Evolutionary conservation across 768 basidiomycete species (phyloP).

Genomic region (Trametes gibbosa): DNA sequence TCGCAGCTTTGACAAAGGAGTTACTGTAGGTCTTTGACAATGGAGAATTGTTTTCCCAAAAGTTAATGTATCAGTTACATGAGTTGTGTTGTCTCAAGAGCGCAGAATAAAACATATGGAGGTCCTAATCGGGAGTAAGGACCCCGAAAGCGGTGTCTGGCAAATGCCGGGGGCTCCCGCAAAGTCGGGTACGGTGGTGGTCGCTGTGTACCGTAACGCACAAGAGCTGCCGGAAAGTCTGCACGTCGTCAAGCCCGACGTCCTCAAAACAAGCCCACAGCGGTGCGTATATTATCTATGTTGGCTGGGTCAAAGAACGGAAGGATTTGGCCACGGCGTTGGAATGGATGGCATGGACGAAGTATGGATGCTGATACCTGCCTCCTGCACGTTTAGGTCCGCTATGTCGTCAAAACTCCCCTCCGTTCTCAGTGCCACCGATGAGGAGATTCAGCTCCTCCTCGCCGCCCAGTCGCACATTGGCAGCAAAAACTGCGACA

Average conservation of each 20-base stretch:
- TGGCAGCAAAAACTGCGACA: constrained; percentile 99
- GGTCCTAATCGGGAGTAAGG: background rate
- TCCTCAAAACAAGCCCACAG: constrained; percentile 35
- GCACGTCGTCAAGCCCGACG: constrained; percentile 42
- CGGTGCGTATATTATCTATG: constrained; percentile 36
- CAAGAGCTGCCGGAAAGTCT: constrained; percentile 30
- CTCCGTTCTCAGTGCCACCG: constrained; percentile 87
- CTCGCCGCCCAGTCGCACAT: constrained; percentile 96
- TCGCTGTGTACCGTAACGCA: constrained; percentile 18
- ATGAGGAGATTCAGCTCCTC: constrained; percentile 96
- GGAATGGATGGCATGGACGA: constrained; percentile 35
- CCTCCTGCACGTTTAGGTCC: constrained; percentile 21
- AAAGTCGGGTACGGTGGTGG: constrained; percentile 12
- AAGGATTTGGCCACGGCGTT: constrained; percentile 20
- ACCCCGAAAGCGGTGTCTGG: constrained; percentile 13
- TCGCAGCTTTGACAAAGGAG: constrained; percentile 26
- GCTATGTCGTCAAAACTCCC: constrained; percentile 87
- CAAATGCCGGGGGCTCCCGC: constrained; percentile 17
- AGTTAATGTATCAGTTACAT: no score
- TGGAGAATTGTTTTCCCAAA: no score
- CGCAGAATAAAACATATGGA: background rate
- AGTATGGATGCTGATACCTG: constrained; percentile 36
- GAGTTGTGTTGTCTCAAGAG: background rate
- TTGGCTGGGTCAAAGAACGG: constrained; percentile 28
- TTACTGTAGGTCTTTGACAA: background rate